These are phyloP conservation scores for Beauveria asiatica DNA, from an alignment of 2,329 filamentous ascomycete species.

Conservation along the genomic window DNA sequence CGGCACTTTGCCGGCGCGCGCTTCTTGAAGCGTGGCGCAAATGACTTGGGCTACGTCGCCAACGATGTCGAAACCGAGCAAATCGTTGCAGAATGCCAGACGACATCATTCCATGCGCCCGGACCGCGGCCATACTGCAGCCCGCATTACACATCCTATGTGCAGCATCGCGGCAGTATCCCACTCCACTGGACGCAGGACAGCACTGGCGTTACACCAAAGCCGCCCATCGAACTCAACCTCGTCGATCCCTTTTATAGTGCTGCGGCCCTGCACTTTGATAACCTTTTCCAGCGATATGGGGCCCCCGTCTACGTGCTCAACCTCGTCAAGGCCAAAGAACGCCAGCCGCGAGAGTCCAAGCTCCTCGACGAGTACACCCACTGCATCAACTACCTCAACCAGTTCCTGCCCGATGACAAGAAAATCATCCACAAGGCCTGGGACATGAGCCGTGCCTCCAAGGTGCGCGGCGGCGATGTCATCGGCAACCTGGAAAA, in stretches of 20 bases:
- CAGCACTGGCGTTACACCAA: slow-evolving; percentile 87
- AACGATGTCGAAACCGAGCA: slow-evolving; percentile 99
- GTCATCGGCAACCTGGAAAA: slow-evolving; percentile 86
- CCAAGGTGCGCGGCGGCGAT: slow-evolving; percentile 85
- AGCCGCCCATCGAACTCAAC: slow-evolving; percentile 91
- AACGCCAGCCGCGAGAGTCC: slow-evolving; percentile 82
- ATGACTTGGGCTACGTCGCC: slow-evolving; percentile 90
- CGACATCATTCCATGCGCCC: slow-evolving; percentile 90
- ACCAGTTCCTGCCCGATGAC: slow-evolving; percentile 77
- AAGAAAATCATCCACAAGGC: slow-evolving; percentile 90
- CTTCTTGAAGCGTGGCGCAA: slow-evolving; percentile 89
- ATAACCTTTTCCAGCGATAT: slow-evolving; percentile 88
- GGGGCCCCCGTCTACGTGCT: slow-evolving; percentile 86
- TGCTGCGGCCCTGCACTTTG: slow-evolving; percentile 87
- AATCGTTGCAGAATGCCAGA: slow-evolving; percentile 89
- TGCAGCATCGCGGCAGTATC: slow-evolving; percentile 94
- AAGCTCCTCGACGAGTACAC: slow-evolving; percentile 85
- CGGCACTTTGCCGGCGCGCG: slow-evolving; percentile 89
- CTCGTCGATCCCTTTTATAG: slow-evolving; percentile 95
- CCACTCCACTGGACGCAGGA: slow-evolving; percentile 97
- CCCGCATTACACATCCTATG: slow-evolving; percentile 88
- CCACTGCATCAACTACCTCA: slow-evolving; percentile 80
- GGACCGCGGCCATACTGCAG: slow-evolving; percentile 79
- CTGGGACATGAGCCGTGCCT: slow-evolving; percentile 96
- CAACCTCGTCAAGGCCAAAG: slow-evolving; percentile 83